Conservation (phyloP, 345 rosid species). For the Lepidium aucheri region DNA sequence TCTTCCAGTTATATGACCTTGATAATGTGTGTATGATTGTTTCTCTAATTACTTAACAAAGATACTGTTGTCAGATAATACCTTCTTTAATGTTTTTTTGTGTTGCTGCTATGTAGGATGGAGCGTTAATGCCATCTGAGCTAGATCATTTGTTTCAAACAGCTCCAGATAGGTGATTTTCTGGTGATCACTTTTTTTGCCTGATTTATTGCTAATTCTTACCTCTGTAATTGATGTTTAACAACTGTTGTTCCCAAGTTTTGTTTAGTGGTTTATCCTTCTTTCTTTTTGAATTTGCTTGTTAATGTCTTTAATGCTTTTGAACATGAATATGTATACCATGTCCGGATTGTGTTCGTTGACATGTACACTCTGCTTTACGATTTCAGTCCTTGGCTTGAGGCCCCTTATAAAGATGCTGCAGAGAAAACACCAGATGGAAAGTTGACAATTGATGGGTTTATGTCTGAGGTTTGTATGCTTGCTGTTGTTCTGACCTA, state of each 20-base stretch:
- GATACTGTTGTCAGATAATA: background rate
- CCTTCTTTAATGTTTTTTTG: constrained; percentile 12
- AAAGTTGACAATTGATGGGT: constrained; percentile 55
- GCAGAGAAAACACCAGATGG: constrained; percentile 60
- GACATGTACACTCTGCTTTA: constrained; percentile 12
- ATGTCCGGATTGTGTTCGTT: constrained; percentile 1
- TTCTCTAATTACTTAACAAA: background rate
- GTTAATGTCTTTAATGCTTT: background rate
- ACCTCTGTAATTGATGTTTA: background rate
- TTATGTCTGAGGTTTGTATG: constrained; percentile 57
- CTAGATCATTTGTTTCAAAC: constrained; percentile 66
- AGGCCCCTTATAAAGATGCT: constrained; percentile 54
- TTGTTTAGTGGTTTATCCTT: constrained; percentile 10
- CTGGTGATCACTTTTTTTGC: background rate
- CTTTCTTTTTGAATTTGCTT: background rate
- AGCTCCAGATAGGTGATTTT: constrained; percentile 63
- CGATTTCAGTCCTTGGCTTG: constrained; percentile 65
- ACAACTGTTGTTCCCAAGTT: background rate
- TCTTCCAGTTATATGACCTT: constrained; percentile 56
- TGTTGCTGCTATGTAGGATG: constrained; percentile 48
- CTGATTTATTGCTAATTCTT: background rate
- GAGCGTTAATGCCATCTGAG: constrained; percentile 52
- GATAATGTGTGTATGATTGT: constrained; percentile 48
- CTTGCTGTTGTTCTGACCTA: background rate
- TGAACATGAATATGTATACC: background rate